Conservation (phyloP, 805 yeast species). For the Saccharomyces mikatae region DNA sequence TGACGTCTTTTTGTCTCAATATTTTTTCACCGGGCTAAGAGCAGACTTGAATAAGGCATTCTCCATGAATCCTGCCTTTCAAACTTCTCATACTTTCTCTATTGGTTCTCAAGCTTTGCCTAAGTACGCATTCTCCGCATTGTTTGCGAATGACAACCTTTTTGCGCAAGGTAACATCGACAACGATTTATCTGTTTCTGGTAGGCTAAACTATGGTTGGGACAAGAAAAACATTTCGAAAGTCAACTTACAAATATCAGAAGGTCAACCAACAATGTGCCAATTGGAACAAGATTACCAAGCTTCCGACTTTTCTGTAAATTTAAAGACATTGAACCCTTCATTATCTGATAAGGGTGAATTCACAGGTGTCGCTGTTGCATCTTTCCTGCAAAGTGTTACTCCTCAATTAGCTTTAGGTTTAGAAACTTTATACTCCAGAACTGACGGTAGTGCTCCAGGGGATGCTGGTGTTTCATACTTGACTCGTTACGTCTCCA, state of each 20-base stretch:
- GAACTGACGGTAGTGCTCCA: conserved; percentile 59
- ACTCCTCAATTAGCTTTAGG: conserved; percentile 81
- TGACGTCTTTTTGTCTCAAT: conserved; percentile 85
- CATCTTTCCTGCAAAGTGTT: conserved; percentile 81
- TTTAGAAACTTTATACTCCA: conserved; percentile 82
- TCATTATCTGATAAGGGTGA: conserved; percentile 48
- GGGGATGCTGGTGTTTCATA: conserved; percentile 89
- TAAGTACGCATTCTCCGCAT: conserved; percentile 82
- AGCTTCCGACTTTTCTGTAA: conserved; percentile 80
- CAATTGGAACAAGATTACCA: conserved; percentile 95
- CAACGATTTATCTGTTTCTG: conserved; percentile 74
- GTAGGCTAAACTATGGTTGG: conserved; percentile 91
- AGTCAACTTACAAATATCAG: conserved; percentile 78
- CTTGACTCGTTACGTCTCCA: conserved; percentile 77
- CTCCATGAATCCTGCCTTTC: conserved; percentile 88
- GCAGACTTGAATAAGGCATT: conserved; percentile 94
- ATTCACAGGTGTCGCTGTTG: conserved; percentile 88
- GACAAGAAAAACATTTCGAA: conserved; percentile 67
- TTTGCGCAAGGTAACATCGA: conserved; percentile 90
- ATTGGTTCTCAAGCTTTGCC: conserved; percentile 81
- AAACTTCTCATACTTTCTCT: conserved; percentile 88
- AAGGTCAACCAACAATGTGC: conserved; percentile 85
- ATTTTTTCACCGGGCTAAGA: conserved; percentile 88
- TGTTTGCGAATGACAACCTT: conserved; percentile 77
- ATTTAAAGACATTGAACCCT: conserved; percentile 88